Evolutionary conservation across 148 eudicot species (phyloP).

Genomic region (Salicornia ramosissima): DNA sequence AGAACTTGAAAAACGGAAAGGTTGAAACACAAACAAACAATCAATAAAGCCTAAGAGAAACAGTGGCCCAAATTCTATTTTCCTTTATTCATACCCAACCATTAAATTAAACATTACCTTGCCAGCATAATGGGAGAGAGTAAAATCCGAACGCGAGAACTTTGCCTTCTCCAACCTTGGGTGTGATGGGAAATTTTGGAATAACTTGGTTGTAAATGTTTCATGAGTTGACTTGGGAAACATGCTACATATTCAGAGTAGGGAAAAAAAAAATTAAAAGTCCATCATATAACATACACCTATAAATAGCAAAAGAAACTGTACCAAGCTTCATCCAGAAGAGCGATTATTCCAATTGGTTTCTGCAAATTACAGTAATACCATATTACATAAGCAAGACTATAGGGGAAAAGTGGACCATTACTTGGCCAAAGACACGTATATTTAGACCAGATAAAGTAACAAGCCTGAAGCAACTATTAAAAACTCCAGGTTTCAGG

Average conservation of each 20-base stretch:
- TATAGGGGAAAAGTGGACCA: not conserved
- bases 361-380: constrained; percentile 53
- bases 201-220: constrained; percentile 86
- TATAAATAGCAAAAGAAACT: constrained; percentile 16
- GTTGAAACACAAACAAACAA: too few species aligned
- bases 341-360: constrained; percentile 91
- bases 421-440: not conserved
- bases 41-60: too few species aligned
- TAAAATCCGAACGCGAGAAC: constrained; percentile 92
- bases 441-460: not conserved
- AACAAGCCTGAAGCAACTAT: not conserved
- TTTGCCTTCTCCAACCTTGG: constrained; percentile 85
- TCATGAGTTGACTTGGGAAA: constrained; percentile 95
- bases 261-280: constrained; percentile 6
- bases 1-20: too few species aligned
- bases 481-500: not conserved
- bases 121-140: constrained; percentile 92
- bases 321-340: constrained; percentile 98
- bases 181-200: constrained; percentile 70
- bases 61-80: too few species aligned
- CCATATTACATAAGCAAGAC: constrained; percentile 12
- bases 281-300: constrained; percentile 21
- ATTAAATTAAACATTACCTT: constrained; percentile 44
- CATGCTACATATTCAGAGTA: constrained; percentile 60
- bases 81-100: too few species aligned